Conservation (phyloP, 805 yeast genomes). For the Candida awuae region DNA sequence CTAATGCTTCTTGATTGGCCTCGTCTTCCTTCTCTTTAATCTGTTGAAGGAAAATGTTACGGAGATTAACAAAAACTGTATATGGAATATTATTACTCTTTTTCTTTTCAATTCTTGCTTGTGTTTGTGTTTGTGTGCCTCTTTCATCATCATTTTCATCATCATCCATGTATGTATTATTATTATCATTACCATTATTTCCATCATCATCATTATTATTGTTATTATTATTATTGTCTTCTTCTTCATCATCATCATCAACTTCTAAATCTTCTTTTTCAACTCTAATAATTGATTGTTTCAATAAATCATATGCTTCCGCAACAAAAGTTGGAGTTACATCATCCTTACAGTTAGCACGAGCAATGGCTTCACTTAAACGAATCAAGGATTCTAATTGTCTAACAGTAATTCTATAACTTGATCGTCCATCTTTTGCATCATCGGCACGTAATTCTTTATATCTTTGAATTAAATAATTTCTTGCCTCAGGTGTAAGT, state of each 20-base stretch:
- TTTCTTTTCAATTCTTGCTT: constrained; percentile 13
- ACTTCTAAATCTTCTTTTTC: constrained; percentile 89
- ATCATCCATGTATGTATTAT: constrained; percentile 3
- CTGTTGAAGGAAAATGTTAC: constrained; percentile 66
- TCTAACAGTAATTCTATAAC: constrained; percentile 93
- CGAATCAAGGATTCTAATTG: constrained; percentile 92
- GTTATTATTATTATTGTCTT: constrained; percentile 20
- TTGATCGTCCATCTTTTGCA: constrained; percentile 81
- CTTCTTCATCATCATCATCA: constrained; percentile 49
- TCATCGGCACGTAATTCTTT: constrained; percentile 84
- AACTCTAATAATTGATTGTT: constrained; percentile 88
- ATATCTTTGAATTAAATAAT: constrained; percentile 65
- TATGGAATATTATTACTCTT: constrained; percentile 55
- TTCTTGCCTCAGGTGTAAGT: constrained; percentile 75
- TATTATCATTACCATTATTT: constrained; percentile 14
- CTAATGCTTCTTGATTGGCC: constrained; percentile 48
- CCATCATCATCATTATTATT: constrained; percentile 24
- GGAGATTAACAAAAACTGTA: constrained; percentile 79
- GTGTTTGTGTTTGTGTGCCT: constrained; percentile 5
- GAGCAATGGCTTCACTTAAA: constrained; percentile 90
- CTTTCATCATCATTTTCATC: background rate
- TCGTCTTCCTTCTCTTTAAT: constrained; percentile 25
- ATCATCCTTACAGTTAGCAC: constrained; percentile 90
- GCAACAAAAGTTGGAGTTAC: constrained; percentile 80
- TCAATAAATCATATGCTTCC: constrained; percentile 83